Evolutionary conservation across 2,329 filamentous ascomycete genomes (phyloP), one percentile per base, ranked within the genome.

Genomic region (Fusarium udum): DNA sequence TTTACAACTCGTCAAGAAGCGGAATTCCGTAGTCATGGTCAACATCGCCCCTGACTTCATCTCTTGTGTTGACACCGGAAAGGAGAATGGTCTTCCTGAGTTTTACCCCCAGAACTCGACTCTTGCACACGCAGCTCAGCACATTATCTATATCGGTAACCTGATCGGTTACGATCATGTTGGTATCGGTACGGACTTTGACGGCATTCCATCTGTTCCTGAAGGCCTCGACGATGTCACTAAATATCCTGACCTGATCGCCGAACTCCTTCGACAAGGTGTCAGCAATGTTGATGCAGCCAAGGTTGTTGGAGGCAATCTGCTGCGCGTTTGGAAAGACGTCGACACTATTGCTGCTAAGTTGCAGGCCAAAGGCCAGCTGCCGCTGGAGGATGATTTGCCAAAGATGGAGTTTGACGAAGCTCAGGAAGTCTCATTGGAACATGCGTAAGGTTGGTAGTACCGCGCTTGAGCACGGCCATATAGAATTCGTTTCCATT

Each of bases 101-200:
- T 88, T 88, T 64, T 90, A 92, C 58, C 88, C 91, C 1, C 84
- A 85, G 57, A 92, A 95, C 72, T 89, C 90, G 14, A 97, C 93
- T 1, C 81, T 98, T 40, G 86, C 87, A 28, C 93, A 95, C 68
- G 93, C 97, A 3, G 94, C 90, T 3, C 87, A 91, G 69, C 95
- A 98, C 80, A 92, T 98, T 69, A 86, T 90, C 72, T 88, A 98
- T 79, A 95, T 98, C 74, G 95, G 94, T 6, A 85, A 93, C 51
- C 83, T 92, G 37, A 94, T 97, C 68, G 95, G 95, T 7, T 98
- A 92, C 76, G 92, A 95, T 45, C 89, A 97, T 79, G 94, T 98
- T 22, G 95, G 95, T 1, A 82, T 98, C 24, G 95, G 95, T 0
- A 95, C 92, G 59, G 95, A 98, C 80, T 98, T 95, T 80, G 95